Conservation (phyloP, 805 yeast species). For the Candida sonorensis region DNA sequence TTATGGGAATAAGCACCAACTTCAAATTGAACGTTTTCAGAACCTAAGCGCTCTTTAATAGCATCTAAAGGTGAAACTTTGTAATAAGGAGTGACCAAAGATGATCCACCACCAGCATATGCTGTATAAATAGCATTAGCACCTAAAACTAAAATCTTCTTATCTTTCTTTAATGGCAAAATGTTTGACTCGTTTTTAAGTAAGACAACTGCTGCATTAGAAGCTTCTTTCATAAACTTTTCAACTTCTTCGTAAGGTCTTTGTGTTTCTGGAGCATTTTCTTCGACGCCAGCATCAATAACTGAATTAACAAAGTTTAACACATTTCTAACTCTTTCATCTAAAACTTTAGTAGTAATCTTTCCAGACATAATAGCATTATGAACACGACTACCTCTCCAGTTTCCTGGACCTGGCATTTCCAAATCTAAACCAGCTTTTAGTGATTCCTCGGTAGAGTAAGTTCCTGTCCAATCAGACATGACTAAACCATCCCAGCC, state of each 20-base stretch:
- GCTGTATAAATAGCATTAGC: conserved; percentile 45
- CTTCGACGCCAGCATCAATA: conserved; percentile 34
- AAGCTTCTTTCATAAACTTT: conserved; percentile 35
- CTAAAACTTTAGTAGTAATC: conserved; percentile 33
- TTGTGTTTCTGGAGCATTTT: conserved; percentile 29
- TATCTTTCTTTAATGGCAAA: conserved; percentile 40
- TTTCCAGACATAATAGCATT: conserved; percentile 34
- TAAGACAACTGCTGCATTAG: conserved; percentile 48
- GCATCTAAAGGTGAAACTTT: conserved; percentile 6
- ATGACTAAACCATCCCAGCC: conserved; percentile 47
- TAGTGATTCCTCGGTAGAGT: conserved; percentile 38
- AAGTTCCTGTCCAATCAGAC: conserved; percentile 63
- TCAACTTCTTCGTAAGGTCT: conserved; percentile 41
- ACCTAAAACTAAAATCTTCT: conserved; percentile 47
- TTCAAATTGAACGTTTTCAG: conserved; percentile 3
- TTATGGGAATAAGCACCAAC: conserved; percentile 25
- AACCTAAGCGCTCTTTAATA: conserved; percentile 12
- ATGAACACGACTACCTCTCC: conserved; percentile 32
- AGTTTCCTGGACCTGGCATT: conserved; percentile 54
- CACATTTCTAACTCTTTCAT: conserved; percentile 41
- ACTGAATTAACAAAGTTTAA: conserved; percentile 41
- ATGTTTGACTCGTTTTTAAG: conserved; percentile 43
- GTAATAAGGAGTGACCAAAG: conserved; percentile 26
- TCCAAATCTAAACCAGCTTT: conserved; percentile 57
- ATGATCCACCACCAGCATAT: conserved; percentile 57